A percentile compares a stretch with the other conserved stretches of the same genome.
phyloP scores from a whole-genome alignment of 768 basidiomycete genomes.

The Agaricus bisporus region DNA sequence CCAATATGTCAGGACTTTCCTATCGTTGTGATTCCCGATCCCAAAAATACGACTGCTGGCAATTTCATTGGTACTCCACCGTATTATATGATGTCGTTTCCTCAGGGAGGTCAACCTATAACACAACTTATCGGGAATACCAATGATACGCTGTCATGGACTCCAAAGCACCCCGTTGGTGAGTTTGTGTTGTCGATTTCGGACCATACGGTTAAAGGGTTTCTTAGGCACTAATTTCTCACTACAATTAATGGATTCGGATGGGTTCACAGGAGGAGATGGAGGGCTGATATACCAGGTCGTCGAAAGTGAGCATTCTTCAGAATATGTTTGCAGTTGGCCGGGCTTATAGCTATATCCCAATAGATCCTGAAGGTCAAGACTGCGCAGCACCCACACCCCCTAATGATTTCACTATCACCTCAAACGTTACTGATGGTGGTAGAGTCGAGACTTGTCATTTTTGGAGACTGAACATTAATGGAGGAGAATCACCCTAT shows the following conservation, averaged over 20 bases:
- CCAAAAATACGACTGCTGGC: slow-evolving; percentile 6
- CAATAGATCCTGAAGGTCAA: no score
- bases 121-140: slow-evolving; percentile 29
- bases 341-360: no score
- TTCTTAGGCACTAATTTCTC: slow-evolving; percentile 35
- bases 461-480: no score
- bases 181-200: slow-evolving; percentile 10
- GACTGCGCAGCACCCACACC: no score
- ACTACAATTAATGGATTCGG: slow-evolving; percentile 38
- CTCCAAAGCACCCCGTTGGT: slow-evolving; percentile 34
- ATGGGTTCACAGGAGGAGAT: slow-evolving; percentile 36
- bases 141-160: slow-evolving; percentile 28
- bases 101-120: slow-evolving; percentile 27
- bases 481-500: no score
- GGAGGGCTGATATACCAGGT: slow-evolving; percentile 28
- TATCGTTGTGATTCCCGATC: slow-evolving; percentile 3
- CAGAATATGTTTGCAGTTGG: no score
- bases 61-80: slow-evolving; percentile 22
- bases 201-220: not conserved
- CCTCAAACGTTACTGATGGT: no score
- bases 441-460: no score
- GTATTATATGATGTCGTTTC: slow-evolving; percentile 37
- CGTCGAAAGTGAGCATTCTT: slow-evolving; percentile 22
- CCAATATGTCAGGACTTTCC: slow-evolving; percentile 1
- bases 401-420: no score